These are phyloP conservation scores for Camelina hispida DNA, from an alignment of 345 rosid species.

Conservation along the genomic window DNA sequence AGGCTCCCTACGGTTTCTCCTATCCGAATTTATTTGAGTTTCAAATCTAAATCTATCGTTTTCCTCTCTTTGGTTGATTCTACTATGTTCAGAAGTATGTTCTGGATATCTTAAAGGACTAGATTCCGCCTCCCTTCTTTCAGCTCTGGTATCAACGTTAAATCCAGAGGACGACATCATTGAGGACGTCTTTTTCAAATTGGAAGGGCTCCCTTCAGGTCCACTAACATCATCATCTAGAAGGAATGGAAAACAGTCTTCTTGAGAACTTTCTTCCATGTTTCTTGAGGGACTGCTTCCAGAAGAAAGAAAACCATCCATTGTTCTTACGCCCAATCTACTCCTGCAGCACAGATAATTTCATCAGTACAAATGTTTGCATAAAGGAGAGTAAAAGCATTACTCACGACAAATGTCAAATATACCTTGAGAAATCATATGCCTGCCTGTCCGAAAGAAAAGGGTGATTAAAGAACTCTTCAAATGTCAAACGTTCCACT, in stretches of 20 bases:
- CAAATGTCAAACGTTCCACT: constrained; percentile 96
- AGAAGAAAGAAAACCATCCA: constrained; percentile 55
- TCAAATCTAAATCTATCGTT: constrained; percentile 52
- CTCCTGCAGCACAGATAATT: constrained; percentile 51
- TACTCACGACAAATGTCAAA: constrained; percentile 22
- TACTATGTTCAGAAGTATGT: constrained; percentile 50
- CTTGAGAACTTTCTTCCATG: constrained; percentile 68
- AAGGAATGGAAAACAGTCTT: constrained; percentile 84
- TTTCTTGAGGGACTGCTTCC: constrained; percentile 59
- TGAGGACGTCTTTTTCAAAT: constrained; percentile 52
- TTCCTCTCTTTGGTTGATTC: constrained; percentile 48
- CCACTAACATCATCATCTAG: constrained; percentile 88
- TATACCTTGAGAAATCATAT: constrained; percentile 67
- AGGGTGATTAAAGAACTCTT: constrained; percentile 94
- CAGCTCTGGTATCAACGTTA: constrained; percentile 52
- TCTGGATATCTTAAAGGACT: constrained; percentile 49
- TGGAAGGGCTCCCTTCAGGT: constrained; percentile 78
- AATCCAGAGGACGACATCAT: constrained; percentile 59
- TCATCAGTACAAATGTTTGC: constrained; percentile 38
- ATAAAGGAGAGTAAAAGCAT: constrained; percentile 7
- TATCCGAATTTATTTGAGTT: constrained; percentile 45
- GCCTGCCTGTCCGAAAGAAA: constrained; percentile 61
- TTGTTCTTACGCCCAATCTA: constrained; percentile 49
- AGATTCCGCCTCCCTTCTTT: constrained; percentile 53
- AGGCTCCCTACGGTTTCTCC: constrained; percentile 52